These are phyloP conservation scores for Monascus purpureus DNA, from an alignment of 495 filamentous ascomycete species.

Conservation along the genomic window DNA sequence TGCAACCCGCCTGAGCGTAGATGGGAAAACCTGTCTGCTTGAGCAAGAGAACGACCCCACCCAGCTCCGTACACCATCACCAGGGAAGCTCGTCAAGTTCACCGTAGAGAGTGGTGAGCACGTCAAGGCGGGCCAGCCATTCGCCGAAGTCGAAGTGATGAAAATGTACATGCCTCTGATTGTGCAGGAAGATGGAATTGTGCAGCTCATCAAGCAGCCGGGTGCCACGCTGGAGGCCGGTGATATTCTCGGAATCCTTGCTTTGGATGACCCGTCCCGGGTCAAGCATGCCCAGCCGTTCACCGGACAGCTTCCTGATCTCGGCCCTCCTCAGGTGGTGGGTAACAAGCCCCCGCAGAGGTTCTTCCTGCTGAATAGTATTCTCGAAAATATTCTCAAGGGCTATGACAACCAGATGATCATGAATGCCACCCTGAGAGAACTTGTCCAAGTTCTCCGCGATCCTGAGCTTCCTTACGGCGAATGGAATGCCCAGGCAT, in stretches of 20 bases:
- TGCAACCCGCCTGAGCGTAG: conserved; percentile 88
- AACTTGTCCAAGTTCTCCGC: conserved; percentile 78
- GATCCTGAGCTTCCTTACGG: conserved; percentile 86
- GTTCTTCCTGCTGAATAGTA: conserved; percentile 61
- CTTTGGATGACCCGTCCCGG: conserved; percentile 87
- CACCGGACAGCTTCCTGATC: conserved; percentile 75
- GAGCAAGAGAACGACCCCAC: conserved; percentile 99
- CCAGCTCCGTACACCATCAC: conserved; percentile 85
- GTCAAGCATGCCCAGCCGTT: conserved; percentile 98
- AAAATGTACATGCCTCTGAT: conserved; percentile 99
- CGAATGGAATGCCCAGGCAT: conserved; percentile 90
- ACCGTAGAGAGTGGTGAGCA: conserved; percentile 94
- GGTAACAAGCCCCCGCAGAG: conserved; percentile 87
- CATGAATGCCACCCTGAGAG: conserved; percentile 78
- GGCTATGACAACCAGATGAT: conserved; percentile 97
- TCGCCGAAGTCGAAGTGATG: conserved; percentile 98
- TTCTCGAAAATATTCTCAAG: conserved; percentile 76
- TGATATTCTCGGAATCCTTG: conserved; percentile 95
- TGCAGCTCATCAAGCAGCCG: conserved; percentile 98
- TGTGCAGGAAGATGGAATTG: conserved; percentile 91
- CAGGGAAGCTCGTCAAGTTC: conserved; percentile 98
- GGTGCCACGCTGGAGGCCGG: conserved; percentile 95
- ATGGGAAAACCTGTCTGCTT: conserved; percentile 92
- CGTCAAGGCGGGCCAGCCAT: conserved; percentile 83
- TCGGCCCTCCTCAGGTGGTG: conserved; percentile 72